phyloP scores from a whole-genome alignment of 2,329 filamentous ascomycete species.

The Curvularia hawaiiensis region DNA sequence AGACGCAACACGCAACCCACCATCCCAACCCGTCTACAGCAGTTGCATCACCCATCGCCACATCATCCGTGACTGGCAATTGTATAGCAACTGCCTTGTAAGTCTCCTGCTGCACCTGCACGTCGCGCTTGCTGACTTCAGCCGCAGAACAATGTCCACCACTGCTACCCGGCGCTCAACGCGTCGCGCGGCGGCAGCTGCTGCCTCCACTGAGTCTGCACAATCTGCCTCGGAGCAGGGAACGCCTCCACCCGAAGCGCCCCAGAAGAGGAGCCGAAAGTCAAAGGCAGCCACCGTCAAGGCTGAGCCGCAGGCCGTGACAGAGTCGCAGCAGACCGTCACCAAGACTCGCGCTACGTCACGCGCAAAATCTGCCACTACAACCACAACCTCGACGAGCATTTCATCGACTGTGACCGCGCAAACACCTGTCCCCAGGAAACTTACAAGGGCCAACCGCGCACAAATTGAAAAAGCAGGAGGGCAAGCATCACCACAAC shows the following conservation, averaged over 20 bases:
- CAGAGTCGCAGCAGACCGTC: slow-evolving; percentile 14
- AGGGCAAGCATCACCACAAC: slow-evolving; percentile 24
- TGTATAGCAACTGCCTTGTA: slow-evolving; percentile 17
- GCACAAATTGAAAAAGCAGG: slow-evolving; percentile 17
- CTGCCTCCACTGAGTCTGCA: slow-evolving; percentile 18
- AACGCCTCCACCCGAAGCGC: slow-evolving; percentile 13
- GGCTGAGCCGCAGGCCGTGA: slow-evolving; percentile 16
- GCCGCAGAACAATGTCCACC: slow-evolving; percentile 21
- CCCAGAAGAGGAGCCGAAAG: slow-evolving; percentile 19
- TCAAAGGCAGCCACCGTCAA: slow-evolving; percentile 18
- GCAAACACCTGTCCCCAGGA: slow-evolving; percentile 11
- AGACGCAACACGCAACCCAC: slow-evolving; percentile 2
- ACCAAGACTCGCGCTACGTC: slow-evolving; percentile 15
- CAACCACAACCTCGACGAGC: slow-evolving; percentile 16
- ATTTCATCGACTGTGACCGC: slow-evolving; percentile 2
- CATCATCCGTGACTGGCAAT: slow-evolving; percentile 8
- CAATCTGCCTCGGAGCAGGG: slow-evolving; percentile 10
- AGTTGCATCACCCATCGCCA: slow-evolving; percentile 11
- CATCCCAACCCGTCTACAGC: slow-evolving; percentile 5
- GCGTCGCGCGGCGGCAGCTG: slow-evolving; percentile 22
- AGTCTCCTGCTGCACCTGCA: slow-evolving; percentile 14
- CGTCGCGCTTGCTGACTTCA: slow-evolving; percentile 22
- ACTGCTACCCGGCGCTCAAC: slow-evolving; percentile 22
- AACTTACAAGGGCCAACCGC: slow-evolving; percentile 22
- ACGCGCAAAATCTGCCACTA: slow-evolving; percentile 16